Evolutionary conservation across 495 filamentous ascomycete genomes (phyloP), one percentile per base, ranked within the genome.

Genomic region (Tuber aestivum): DNA sequence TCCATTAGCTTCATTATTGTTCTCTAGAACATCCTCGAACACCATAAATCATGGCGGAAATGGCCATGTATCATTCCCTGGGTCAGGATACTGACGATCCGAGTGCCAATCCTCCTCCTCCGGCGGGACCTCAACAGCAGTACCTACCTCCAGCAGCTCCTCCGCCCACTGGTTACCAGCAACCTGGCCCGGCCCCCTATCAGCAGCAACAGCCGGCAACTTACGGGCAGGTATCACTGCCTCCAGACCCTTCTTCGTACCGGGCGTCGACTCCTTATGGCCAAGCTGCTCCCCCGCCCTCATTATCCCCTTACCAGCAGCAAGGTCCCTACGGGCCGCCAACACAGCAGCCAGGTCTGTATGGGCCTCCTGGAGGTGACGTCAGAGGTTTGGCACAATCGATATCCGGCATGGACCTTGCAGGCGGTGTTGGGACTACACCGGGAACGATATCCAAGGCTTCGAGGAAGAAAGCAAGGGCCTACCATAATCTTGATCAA

Each of bases 391-490:
- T 99, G 78, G 86, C 92, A 44, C 89, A 90, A n/a, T 94, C 97
- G 84, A 94, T 98, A 94, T 90, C 92, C 48, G 89, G 90, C 20
- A 88, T 96, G 87, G 90, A 87, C 21, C 86, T 98, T 80, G 90
- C 89, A 72, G 92, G 93, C 74, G 86, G 86, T 72, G 87, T 87
- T 73, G 87, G 85, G 56, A 83, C 84, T 56, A 83, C 83, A 70
- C 88, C 87, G 45, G 81, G 81, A 42, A 83, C 81, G n/a, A 85
- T 82, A 45, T 85, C 88, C 77, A 91, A 90, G 75, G 75, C 81
- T 42, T 77, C 76, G 81, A 94, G 92, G 86, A 99, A 98, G 89
- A 97, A 97, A 87, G 91, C 97, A 79, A 87, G 94, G 45, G 95
- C 93, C 72, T 92, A 96, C 84, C 95, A 99, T 83, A 89, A 90